Evolutionary conservation across 2,329 filamentous ascomycete species (phyloP).

Genomic region (Talaromyces pinophilus): DNA sequence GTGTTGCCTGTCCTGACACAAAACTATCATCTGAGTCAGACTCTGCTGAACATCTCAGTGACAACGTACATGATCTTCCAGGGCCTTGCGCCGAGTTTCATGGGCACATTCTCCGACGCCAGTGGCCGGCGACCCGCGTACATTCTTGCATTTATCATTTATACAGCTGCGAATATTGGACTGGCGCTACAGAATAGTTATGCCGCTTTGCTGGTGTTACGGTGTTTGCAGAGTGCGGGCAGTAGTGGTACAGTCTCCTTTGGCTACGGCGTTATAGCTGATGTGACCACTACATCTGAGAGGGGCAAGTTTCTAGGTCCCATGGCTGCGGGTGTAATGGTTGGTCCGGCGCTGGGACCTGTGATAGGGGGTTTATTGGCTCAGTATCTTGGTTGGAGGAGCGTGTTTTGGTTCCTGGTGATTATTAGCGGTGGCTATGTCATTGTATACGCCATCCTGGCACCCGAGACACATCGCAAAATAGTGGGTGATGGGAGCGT

Average conservation of each 20-base stretch:
- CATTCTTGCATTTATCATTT: constrained; percentile 50
- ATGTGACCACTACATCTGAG: constrained; percentile 68
- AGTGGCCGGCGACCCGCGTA: constrained; percentile 64
- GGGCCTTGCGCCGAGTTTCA: constrained; percentile 61
- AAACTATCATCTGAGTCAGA: constrained; percentile 24
- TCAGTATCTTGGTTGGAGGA: constrained; percentile 66
- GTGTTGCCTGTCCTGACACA: constrained; percentile 32
- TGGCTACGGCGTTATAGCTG: constrained; percentile 69
- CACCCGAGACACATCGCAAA: constrained; percentile 54
- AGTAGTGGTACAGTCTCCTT: constrained; percentile 71
- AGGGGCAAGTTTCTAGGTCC: constrained; percentile 72
- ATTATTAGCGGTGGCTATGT: constrained; percentile 55
- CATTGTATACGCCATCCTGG: constrained; percentile 56
- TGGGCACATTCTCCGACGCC: constrained; percentile 63
- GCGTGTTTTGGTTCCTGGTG: constrained; percentile 69
- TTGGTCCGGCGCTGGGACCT: constrained; percentile 55
- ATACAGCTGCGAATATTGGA: constrained; percentile 60
- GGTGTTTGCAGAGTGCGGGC: constrained; percentile 64
- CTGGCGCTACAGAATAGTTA: constrained; percentile 61
- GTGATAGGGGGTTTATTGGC: constrained; percentile 65
- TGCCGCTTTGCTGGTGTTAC: constrained; percentile 59
- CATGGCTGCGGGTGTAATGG: constrained; percentile 59
- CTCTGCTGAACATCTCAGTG: constrained; percentile 23
- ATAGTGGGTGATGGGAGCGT: constrained; percentile 40
- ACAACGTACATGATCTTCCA: constrained; percentile 54